Percentiles rank a stretch among this genome's conserved stretches.
These are phyloP conservation scores for Plasmodium yoelii DNA, from an alignment of 169 alveolate species.

Conservation along the genomic window DNA sequence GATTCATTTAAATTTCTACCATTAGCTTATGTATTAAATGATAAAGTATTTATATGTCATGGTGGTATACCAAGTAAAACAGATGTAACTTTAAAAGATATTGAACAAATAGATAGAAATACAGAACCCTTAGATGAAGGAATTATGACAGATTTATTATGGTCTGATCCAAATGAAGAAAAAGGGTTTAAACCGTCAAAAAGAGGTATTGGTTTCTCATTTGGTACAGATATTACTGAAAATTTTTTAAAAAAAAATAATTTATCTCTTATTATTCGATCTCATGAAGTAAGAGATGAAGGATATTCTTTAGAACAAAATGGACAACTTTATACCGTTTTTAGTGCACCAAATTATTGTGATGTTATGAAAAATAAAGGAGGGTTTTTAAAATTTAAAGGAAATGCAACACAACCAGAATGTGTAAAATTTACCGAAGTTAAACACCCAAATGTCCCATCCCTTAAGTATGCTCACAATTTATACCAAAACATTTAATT, in stretches of 20 bases:
- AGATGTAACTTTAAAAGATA: slow-evolving; percentile 95
- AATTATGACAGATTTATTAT: slow-evolving; percentile 95
- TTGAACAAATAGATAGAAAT: slow-evolving; percentile 93
- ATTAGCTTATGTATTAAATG: slow-evolving; percentile 96
- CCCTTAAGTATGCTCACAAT: slow-evolving; percentile 90
- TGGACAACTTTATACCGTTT: slow-evolving; percentile 97
- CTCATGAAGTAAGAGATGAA: slow-evolving; percentile 98
- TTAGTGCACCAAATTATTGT: slow-evolving; percentile 99
- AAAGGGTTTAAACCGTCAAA: slow-evolving; percentile 97
- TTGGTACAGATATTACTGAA: slow-evolving; percentile 98
- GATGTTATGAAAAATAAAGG: slow-evolving; percentile 99
- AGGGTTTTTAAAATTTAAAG: slow-evolving; percentile 87
- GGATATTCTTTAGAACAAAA: slow-evolving; percentile 98
- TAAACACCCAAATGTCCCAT: slow-evolving; percentile 93
- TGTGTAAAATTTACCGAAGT: slow-evolving; percentile 90
- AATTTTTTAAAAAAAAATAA: slow-evolving; percentile 93
- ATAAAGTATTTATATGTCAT: slow-evolving; percentile 96
- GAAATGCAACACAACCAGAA: slow-evolving; percentile 84
- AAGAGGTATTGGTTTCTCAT: slow-evolving; percentile 97
- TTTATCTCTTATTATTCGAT: slow-evolving; percentile 93
- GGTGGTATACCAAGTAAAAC: slow-evolving; percentile 98
- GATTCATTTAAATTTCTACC: slow-evolving; percentile 96
- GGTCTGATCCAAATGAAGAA: slow-evolving; percentile 98
- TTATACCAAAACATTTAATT: slow-evolving; percentile 61
- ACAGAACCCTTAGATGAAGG: slow-evolving; percentile 97